These are phyloP conservation scores for Stentor roeselii DNA, from an alignment of 73 alveolate genomes.

Conservation along the genomic window DNA sequence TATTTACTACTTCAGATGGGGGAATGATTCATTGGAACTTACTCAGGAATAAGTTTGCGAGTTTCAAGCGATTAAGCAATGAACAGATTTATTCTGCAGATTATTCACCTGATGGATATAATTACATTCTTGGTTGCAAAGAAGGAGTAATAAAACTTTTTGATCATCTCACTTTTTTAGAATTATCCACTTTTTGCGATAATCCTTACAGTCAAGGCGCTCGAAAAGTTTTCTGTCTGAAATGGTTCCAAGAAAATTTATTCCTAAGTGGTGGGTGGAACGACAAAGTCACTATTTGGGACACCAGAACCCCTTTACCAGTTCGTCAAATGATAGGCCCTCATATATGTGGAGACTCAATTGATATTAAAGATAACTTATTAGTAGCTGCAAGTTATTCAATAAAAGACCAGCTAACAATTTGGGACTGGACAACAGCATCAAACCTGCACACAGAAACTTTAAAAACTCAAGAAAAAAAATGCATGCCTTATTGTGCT, in stretches of 20 bases:
- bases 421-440: constrained; percentile 66
- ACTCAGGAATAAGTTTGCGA: too few species aligned
- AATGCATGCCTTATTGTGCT: constrained; percentile 32
- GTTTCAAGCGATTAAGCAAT: not conserved
- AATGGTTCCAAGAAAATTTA: constrained; percentile 52
- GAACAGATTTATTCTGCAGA: not conserved
- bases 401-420: constrained; percentile 54
- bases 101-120: not conserved
- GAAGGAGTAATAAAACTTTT: not conserved
- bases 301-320: constrained; percentile 44
- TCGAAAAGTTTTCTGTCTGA: constrained; percentile 45
- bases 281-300: constrained; percentile 50
- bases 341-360: constrained; percentile 58
- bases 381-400: constrained; percentile 66
- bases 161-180: not conserved
- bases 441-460: constrained; percentile 27
- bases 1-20: not conserved
- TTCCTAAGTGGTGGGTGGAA: constrained; percentile 71
- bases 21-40: not conserved
- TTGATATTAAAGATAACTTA: constrained; percentile 50
- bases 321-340: constrained; percentile 63
- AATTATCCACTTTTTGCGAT: not conserved
- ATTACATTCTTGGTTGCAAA: not conserved
- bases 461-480: constrained; percentile 32
- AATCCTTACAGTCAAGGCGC: not conserved